A percentile compares a stretch with the other conserved stretches of the same genome.
Evolutionary conservation across 495 filamentous ascomycete species (phyloP).

Genomic region (Penicillium crystallinum): DNA sequence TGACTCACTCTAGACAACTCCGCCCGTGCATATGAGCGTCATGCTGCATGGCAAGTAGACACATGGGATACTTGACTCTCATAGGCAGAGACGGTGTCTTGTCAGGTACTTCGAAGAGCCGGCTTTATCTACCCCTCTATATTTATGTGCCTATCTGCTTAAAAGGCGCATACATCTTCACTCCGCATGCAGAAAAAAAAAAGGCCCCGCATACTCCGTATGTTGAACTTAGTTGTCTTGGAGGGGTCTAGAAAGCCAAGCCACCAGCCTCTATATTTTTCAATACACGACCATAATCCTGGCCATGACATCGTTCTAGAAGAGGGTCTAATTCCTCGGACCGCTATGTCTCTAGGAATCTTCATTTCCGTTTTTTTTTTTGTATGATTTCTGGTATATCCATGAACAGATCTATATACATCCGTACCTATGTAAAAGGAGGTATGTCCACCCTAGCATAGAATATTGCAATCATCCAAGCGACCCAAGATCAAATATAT

Average conservation of each 20-base stretch:
- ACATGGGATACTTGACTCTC: neutral
- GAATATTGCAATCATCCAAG: too few relatives aligned
- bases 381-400: too few relatives aligned
- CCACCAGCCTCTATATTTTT: neutral
- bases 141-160: constrained; percentile 3
- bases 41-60: constrained; percentile 16
- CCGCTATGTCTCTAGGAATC: too few relatives aligned
- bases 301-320: neutral
- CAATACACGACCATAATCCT: too few relatives aligned
- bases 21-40: constrained; percentile 15
- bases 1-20: constrained; percentile 18
- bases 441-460: too few relatives aligned
- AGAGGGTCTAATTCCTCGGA: too few relatives aligned
- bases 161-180: constrained; percentile 7
- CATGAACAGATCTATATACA: too few relatives aligned
- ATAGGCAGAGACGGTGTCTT: neutral
- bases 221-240: neutral
- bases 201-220: constrained; percentile 2
- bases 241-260: neutral
- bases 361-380: too few relatives aligned
- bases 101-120: neutral
- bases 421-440: too few relatives aligned
- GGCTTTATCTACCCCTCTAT: neutral
- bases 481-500: too few relatives aligned
- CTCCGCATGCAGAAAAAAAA: neutral